These are phyloP conservation scores for Populus simonii DNA, from an alignment of 345 rosid species.

Conservation along the genomic window DNA sequence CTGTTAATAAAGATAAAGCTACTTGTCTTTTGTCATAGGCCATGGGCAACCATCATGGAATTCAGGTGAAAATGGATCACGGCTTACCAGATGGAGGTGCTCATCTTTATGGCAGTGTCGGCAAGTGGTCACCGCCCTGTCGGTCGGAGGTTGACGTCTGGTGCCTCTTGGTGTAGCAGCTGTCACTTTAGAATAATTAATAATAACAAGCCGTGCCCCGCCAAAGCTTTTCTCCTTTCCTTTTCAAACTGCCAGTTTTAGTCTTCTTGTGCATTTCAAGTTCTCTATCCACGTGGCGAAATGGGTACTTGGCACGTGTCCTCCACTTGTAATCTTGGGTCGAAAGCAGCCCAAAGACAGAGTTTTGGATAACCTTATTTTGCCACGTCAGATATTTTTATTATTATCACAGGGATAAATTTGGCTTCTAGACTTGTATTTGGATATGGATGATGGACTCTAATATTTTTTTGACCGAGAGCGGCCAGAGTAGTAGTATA, in stretches of 20 bases:
- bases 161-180: not conserved
- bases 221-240: not conserved
- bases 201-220: not conserved
- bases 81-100: not conserved
- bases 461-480: no score
- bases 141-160: not conserved
- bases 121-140: not conserved
- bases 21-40: no score
- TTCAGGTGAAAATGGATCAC: no score
- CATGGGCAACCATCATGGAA: no score
- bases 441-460: no score
- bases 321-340: not conserved
- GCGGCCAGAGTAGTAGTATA: no score
- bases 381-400: not conserved
- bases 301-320: not conserved
- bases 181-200: not conserved
- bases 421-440: no score
- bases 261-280: not conserved
- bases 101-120: not conserved
- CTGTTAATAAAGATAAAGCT: no score
- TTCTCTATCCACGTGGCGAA: not conserved
- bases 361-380: not conserved
- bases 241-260: not conserved
- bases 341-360: not conserved
- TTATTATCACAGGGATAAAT: no score